Evolutionary conservation across 495 filamentous ascomycete species (phyloP).

Genomic region (Symbiotaphrina buchneri): DNA sequence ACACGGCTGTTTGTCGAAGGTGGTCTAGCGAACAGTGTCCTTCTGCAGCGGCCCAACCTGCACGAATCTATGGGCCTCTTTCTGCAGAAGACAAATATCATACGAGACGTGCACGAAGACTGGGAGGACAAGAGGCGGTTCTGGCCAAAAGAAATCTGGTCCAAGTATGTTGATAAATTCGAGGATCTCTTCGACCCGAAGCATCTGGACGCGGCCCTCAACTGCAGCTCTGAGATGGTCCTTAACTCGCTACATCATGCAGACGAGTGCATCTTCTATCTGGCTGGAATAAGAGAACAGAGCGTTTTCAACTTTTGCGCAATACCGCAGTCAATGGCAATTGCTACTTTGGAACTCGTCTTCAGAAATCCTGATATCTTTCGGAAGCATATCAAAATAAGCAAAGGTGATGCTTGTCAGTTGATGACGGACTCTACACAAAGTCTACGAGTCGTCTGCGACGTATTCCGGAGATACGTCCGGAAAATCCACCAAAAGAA

Average conservation of each 20-base stretch:
- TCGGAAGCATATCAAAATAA: conserved; percentile 81
- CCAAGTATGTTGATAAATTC: conserved; percentile 74
- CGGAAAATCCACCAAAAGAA: conserved; percentile 86
- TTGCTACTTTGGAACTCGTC: conserved; percentile 75
- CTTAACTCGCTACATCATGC: conserved; percentile 69
- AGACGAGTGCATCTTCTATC: conserved; percentile 90
- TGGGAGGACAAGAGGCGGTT: conserved; percentile 68
- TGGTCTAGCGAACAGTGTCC: conserved; percentile 63
- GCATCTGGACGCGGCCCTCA: conserved; percentile 55
- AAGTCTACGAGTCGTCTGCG: conserved; percentile 58
- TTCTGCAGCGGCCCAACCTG: conserved; percentile 55
- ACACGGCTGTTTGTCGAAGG: conserved; percentile 82
- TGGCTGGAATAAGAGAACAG: conserved; percentile 88
- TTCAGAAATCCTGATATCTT: conserved; percentile 87
- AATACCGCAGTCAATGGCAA: conserved; percentile 97
- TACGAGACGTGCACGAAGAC: conserved; percentile 85
- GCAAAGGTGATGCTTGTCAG: conserved; percentile 78
- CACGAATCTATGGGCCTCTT: conserved; percentile 95
- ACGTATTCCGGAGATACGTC: conserved; percentile 52
- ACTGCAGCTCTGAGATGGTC: conserved; percentile 89
- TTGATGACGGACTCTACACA: conserved; percentile 85
- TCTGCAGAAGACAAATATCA: conserved; percentile 96
- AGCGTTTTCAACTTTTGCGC: conserved; percentile 99
- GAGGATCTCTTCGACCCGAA: conserved; percentile 73
- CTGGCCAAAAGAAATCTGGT: conserved; percentile 92